Evolutionary conservation across 768 basidiomycete species (phyloP), one percentile per base, ranked within the genome.

Genomic region (Hericium alpestre): DNA sequence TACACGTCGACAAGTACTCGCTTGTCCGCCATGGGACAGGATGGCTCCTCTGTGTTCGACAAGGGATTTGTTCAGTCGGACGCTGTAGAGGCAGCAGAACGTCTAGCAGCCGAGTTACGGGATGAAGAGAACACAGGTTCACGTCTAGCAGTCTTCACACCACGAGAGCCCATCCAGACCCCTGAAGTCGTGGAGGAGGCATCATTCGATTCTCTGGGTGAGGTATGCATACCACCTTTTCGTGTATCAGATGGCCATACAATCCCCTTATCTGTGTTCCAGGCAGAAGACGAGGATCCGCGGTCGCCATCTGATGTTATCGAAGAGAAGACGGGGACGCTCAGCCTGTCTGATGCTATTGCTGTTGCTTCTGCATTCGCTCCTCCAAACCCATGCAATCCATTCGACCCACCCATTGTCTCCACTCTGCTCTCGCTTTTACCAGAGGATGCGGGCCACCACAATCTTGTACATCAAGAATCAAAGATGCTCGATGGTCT

Each of bases 351-450:
- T 0, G 86, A 89, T 61, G 81, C 82, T 0, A 69, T 90, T 11
- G 78, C 79, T 11, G 70, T 81, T 39, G 76, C 78, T 50, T 79
- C 83, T 4, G 75, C 78, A 40, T 89, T 90, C 74, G 79, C 76
- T 58, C 84, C 89, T 18, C 77, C 85, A 2, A 94, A 95, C 63
- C 93, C 93, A 6, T 95, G 93, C 74, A 86, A 90, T 68, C 88
- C 94, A 3, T 88, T 86, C 64, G 85, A 90, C 59, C 76, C 79
- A 4, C 69, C 80, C 1, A 81, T 90, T 55, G 64, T 91, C 22
- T 74, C 79, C 0, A 74, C 78, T 0, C 67, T 94, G 10, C 74
- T 98, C 22, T 80, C 83, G 3, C 77, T 77, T 56, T 76, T 83
- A 58, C 81, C 79, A 53, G 71, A 74, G 8, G 86, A 90, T 62